Percentiles rank a stretch among this genome's conserved stretches.
phyloP scores from a whole-genome alignment of 495 filamentous ascomycete genomes.

The Penicillium egyptiacum region DNA sequence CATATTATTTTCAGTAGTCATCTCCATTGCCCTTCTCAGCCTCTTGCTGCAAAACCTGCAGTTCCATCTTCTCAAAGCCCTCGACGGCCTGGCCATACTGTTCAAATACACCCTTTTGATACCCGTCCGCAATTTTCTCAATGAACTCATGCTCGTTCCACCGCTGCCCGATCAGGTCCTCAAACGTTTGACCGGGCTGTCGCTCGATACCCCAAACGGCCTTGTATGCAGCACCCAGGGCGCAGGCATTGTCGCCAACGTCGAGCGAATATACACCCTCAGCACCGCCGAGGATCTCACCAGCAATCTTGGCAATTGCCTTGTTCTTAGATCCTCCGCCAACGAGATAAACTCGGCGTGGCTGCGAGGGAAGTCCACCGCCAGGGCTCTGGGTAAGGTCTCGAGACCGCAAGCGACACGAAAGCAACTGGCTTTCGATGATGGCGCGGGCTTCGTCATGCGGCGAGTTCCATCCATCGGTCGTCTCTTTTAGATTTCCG shows the following conservation, averaged over 20 bases:
- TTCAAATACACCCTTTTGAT: conserved; percentile 68
- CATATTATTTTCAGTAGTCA: neutral
- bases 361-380: conserved; percentile 69
- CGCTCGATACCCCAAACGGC: conserved; percentile 88
- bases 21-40: conserved; percentile 8
- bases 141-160: conserved; percentile 87
- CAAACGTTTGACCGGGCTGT: conserved; percentile 69
- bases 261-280: conserved; percentile 92
- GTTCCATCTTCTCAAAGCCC: conserved; percentile 80
- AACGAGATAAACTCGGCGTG: conserved; percentile 86
- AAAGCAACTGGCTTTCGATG: conserved; percentile 90
- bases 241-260: conserved; percentile 95
- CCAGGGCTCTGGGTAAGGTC: conserved; percentile 64
- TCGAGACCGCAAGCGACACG: conserved; percentile 78
- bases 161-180: conserved; percentile 74
- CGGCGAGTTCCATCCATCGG: conserved; percentile 51
- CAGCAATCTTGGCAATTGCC: conserved; percentile 77
- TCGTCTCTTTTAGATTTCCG: conserved; percentile 46
- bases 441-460: conserved; percentile 79
- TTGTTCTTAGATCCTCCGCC: conserved; percentile 87
- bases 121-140: conserved; percentile 79
- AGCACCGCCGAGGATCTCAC: conserved; percentile 80
- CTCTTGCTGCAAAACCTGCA: conserved; percentile 53
- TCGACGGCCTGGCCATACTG: conserved; percentile 72
- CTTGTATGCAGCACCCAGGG: conserved; percentile 93